Percentiles rank a stretch among this genome's conserved stretches.
phyloP scores from a whole-genome alignment of 495 filamentous ascomycete genomes.

The Pseudotulostoma volvatum region DNA sequence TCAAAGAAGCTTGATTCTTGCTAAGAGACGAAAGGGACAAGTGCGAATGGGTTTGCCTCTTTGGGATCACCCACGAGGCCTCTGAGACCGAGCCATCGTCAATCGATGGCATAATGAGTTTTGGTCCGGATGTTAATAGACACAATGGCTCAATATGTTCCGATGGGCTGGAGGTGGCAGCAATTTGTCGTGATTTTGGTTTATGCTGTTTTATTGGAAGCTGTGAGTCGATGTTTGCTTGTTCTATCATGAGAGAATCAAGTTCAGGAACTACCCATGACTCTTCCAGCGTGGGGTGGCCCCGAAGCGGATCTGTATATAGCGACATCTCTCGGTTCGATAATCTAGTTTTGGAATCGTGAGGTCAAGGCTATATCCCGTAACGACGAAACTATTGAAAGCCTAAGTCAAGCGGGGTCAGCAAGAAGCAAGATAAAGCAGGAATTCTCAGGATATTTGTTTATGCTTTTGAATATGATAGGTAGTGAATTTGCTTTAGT shows the following conservation, averaged over 20 bases:
- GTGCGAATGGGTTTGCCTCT: constrained; percentile 4
- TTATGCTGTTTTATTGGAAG: not conserved
- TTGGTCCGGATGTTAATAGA: constrained; percentile 22
- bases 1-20: not conserved
- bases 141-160: constrained; percentile 1
- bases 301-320: not conserved
- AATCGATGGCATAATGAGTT: constrained; percentile 33
- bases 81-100: constrained; percentile 21
- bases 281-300: not conserved
- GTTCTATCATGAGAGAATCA: not conserved
- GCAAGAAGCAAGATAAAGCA: too few relatives aligned
- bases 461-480: too few relatives aligned
- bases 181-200: not conserved
- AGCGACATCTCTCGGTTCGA: too few relatives aligned
- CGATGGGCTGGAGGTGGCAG: not conserved
- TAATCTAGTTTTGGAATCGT: too few relatives aligned
- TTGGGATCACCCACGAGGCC: constrained; percentile 25
- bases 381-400: too few relatives aligned
- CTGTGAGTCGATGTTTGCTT: not conserved
- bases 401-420: too few relatives aligned
- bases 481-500: too few relatives aligned
- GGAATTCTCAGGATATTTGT: too few relatives aligned
- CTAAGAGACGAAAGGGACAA: not conserved
- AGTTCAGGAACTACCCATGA: constrained; percentile 4
- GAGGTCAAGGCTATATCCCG: too few relatives aligned